Conservation (phyloP, 768 basidiomycete genomes). For the Suillus tomentosus region DNA sequence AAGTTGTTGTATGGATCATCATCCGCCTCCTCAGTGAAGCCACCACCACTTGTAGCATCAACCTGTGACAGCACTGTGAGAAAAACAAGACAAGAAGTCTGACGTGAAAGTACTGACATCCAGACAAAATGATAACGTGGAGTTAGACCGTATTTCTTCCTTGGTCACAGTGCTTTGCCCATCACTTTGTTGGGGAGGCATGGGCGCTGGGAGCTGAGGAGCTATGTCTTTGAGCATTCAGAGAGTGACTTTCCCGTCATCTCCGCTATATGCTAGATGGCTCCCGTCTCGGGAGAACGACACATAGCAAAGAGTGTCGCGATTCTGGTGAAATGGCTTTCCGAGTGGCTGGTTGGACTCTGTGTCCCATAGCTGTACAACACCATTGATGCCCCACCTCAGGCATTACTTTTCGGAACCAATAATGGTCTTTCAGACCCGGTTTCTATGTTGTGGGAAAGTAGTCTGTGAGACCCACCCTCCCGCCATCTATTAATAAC, state of each 20-base stretch:
- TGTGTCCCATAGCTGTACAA: not conserved
- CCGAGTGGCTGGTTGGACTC: not conserved
- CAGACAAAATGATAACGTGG: not conserved
- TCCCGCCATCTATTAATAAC: too few relatives aligned
- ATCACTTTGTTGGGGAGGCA: not conserved
- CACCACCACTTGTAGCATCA: not conserved
- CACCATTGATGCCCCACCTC: fast-evolving
- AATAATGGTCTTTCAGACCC: too few relatives aligned
- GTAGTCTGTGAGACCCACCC: too few relatives aligned
- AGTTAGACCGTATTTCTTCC: not conserved
- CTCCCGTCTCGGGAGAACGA: not conserved
- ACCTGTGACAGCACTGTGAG: not conserved
- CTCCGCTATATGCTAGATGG: not conserved
- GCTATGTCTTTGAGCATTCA: not conserved
- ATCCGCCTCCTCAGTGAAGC: not conserved
- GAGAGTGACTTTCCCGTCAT: not conserved
- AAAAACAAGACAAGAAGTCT: not conserved
- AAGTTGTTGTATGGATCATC: not conserved
- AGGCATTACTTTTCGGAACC: too few relatives aligned
- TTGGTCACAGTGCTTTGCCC: not conserved
- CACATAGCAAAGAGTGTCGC: not conserved
- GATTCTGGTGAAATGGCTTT: not conserved
- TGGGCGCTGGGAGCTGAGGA: not conserved
- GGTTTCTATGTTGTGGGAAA: too few relatives aligned
- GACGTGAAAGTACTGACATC: not conserved